Conservation (phyloP, 2,329 filamentous ascomycete genomes). For the Ascochyta lentis region DNA sequence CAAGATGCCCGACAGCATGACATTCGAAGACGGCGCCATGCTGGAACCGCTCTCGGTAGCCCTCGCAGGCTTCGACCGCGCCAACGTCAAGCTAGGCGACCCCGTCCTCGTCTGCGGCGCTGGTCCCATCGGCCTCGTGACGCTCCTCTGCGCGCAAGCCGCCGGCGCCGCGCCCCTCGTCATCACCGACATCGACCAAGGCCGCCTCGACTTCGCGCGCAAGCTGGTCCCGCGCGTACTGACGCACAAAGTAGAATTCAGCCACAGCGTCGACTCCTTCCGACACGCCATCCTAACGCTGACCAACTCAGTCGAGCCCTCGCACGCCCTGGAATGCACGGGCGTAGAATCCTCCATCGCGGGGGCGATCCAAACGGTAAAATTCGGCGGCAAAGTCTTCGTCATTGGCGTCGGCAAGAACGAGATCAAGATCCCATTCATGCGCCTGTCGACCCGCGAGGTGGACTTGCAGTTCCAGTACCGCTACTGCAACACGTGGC, state of each 20-base stretch:
- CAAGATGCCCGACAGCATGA: conserved; percentile 86
- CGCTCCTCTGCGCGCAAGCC: conserved; percentile 80
- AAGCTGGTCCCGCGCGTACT: conserved; percentile 78
- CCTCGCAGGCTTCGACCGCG: conserved; percentile 84
- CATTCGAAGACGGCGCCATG: conserved; percentile 87
- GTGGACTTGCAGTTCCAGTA: conserved; percentile 97
- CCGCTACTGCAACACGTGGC: conserved; percentile 96
- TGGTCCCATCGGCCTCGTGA: conserved; percentile 91
- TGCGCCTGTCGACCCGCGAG: conserved; percentile 88
- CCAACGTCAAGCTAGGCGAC: conserved; percentile 81
- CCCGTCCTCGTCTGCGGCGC: conserved; percentile 89
- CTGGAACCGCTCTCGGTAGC: conserved; percentile 90
- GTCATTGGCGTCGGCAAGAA: conserved; percentile 95
- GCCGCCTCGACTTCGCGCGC: conserved; percentile 83
- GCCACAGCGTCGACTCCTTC: conserved; percentile 70
- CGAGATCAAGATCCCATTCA: conserved; percentile 95
- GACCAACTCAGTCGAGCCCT: conserved; percentile 81
- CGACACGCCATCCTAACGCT: conserved; percentile 71
- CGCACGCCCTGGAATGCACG: conserved; percentile 88
- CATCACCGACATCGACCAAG: conserved; percentile 93
- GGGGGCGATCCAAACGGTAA: conserved; percentile 85
- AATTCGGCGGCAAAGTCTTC: conserved; percentile 97
- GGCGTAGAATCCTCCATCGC: conserved; percentile 90
- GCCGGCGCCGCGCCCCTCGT: conserved; percentile 90
- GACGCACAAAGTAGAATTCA: conserved; percentile 78